Conservation (phyloP, 371 early-diverging fungal species). For the Sporodiniella umbellata region DNA sequence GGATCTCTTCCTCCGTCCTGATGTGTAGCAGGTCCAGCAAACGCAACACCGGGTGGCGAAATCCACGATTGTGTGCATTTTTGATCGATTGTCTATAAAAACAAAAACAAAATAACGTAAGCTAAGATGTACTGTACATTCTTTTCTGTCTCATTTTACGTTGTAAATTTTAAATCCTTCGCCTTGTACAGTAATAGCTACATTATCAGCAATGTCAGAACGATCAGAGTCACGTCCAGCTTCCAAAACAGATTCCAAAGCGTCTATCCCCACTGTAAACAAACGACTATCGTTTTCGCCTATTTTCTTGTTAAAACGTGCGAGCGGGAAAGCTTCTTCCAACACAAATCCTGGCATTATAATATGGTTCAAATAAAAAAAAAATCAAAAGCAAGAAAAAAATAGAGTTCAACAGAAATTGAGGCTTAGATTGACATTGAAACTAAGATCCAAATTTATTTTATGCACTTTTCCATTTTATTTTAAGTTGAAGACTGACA, state of each 20-base stretch:
- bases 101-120: background rate
- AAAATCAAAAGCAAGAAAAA: background rate
- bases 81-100: constrained; percentile 50
- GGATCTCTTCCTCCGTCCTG: constrained; percentile 29
- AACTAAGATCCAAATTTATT: background rate
- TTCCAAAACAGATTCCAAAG: constrained; percentile 31
- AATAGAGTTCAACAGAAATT: background rate
- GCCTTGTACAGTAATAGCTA: constrained; percentile 57
- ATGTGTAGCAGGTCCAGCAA: constrained; percentile 50
- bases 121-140: background rate
- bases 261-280: constrained; percentile 39
- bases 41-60: constrained; percentile 54
- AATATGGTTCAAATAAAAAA: background rate
- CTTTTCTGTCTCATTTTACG: constrained; percentile 23
- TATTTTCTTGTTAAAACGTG: constrained; percentile 50
- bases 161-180: constrained; percentile 60
- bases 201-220: constrained; percentile 31
- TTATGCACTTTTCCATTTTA: constrained; percentile 23
- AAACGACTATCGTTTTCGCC: constrained; percentile 17
- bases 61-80: constrained; percentile 60
- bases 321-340: constrained; percentile 60
- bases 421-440: constrained; percentile 7
- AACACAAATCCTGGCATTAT: constrained; percentile 53
- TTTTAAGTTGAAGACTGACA: constrained; percentile 49
- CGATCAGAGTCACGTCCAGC: constrained; percentile 23